Percentiles rank a stretch among this genome's conserved stretches.
phyloP scores from a whole-genome alignment of 371 early-diverging fungal genomes.

The Lichtheimia ornata region DNA sequence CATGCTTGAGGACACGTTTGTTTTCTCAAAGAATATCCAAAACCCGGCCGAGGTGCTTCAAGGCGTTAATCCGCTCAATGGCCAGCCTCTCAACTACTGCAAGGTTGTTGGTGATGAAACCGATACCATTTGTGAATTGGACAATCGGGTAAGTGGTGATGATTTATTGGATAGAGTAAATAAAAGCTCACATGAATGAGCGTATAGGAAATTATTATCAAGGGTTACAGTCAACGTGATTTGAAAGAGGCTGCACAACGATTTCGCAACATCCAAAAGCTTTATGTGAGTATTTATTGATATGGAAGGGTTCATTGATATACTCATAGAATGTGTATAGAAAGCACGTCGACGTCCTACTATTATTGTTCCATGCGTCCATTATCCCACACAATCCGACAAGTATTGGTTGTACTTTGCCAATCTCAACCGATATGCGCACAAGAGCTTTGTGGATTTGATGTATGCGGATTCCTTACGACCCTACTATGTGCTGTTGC shows the following conservation, averaged over 20 bases:
- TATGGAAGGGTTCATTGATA: background rate
- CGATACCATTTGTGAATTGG: slow-evolving; percentile 21
- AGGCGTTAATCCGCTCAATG: slow-evolving; percentile 23
- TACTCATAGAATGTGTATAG: background rate
- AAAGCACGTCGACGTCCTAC: slow-evolving; percentile 25
- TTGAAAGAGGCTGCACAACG: slow-evolving; percentile 34
- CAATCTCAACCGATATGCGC: slow-evolving; percentile 22
- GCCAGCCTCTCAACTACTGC: slow-evolving; percentile 26
- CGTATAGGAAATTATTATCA: slow-evolving; percentile 26
- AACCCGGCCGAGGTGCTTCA: slow-evolving; percentile 21
- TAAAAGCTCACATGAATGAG: too few species aligned
- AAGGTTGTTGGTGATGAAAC: slow-evolving; percentile 21
- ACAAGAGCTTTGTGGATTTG: slow-evolving; percentile 17
- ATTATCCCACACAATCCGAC: slow-evolving; percentile 31
- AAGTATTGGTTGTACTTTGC: slow-evolving; percentile 37
- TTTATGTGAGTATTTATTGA: slow-evolving; percentile 29
- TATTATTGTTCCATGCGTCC: slow-evolving; percentile 30
- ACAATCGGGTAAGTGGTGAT: slow-evolving; percentile 15
- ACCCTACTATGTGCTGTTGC: slow-evolving; percentile 34
- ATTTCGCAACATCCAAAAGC: slow-evolving; percentile 31
- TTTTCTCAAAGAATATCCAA: slow-evolving; percentile 24
- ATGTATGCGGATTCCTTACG: slow-evolving; percentile 7
- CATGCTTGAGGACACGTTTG: slow-evolving; percentile 16
- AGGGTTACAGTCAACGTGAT: slow-evolving; percentile 13
- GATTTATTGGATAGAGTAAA: background rate